A percentile compares a stretch with the other conserved stretches of the same genome.
These are phyloP conservation scores for Cystobasidium onofrii DNA, from an alignment of 768 basidiomycete species.

Conservation along the genomic window DNA sequence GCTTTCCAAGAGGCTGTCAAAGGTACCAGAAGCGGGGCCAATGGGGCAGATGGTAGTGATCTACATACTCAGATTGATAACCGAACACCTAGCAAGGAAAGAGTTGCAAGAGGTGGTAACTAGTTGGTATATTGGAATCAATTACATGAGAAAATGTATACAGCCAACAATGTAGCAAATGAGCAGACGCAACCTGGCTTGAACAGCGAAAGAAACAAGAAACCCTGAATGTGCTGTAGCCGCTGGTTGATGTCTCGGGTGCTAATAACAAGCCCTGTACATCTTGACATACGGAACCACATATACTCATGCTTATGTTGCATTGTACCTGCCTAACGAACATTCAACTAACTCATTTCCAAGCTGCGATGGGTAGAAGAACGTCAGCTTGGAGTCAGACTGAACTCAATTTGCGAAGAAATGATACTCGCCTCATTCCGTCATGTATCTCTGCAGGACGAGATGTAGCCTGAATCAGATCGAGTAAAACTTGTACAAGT, in stretches of 20 bases:
- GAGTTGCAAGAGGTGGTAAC: conserved; percentile 18
- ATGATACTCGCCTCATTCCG: conserved; percentile 27
- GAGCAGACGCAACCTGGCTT: background rate
- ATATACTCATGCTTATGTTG: no score
- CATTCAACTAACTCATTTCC: conserved; percentile 28
- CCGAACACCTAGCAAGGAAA: conserved; percentile 23
- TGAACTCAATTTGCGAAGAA: no score
- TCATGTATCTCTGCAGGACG: conserved; percentile 17
- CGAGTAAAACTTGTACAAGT: background rate
- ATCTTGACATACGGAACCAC: no score
- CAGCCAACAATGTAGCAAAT: background rate
- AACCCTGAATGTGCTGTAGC: background rate
- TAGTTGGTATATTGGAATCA: background rate
- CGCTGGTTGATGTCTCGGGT: background rate
- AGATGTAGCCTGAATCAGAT: background rate
- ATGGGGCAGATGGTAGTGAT: background rate
- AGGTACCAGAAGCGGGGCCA: conserved; percentile 1
- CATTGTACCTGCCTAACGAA: no score
- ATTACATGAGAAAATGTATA: background rate
- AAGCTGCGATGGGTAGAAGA: background rate
- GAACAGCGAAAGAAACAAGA: no score
- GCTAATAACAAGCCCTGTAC: no score
- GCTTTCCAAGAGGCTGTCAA: conserved; percentile 31
- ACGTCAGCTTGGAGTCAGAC: no score
- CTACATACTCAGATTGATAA: conserved; percentile 17